Conservation (phyloP, 352 stramenopile genomes). For the Phytopythium boreale region DNA sequence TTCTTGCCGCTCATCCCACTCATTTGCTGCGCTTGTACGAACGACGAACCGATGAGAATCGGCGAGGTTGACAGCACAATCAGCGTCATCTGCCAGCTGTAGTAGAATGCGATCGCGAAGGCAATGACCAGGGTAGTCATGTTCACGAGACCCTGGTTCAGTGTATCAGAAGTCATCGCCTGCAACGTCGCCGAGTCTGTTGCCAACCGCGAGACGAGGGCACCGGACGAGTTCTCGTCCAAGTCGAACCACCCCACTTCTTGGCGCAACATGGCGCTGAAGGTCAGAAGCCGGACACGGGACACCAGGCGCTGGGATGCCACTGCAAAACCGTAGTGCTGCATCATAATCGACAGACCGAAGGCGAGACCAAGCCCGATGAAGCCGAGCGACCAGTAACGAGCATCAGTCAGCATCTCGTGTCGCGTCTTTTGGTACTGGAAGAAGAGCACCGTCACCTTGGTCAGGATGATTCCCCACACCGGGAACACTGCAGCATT, state of each 20-base stretch:
- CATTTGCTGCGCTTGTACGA: conserved; percentile 18
- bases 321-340: conserved; percentile 40
- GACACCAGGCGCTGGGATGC: conserved; percentile 32
- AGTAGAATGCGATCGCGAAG: conserved; percentile 28
- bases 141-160: conserved; percentile 33
- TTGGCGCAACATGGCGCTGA: conserved; percentile 48
- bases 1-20: conserved; percentile 16
- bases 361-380: conserved; percentile 25
- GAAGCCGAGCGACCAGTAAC: conserved; percentile 29
- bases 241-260: conserved; percentile 72
- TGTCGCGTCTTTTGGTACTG: conserved; percentile 15
- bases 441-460: conserved; percentile 39
- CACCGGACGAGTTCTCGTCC: conserved; percentile 49
- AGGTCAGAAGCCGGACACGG: conserved; percentile 25
- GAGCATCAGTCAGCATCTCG: conserved; percentile 24
- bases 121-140: conserved; percentile 21
- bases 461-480: conserved; percentile 39
- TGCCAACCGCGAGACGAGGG: conserved; percentile 45
- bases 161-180: conserved; percentile 29
- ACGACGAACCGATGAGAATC: conserved; percentile 13
- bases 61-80: conserved; percentile 25
- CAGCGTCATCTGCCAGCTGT: conserved; percentile 45
- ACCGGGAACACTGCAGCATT: conserved; percentile 34
- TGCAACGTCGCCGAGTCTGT: conserved; percentile 60
- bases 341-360: conserved; percentile 16